phyloP scores from a whole-genome alignment of 2,329 filamentous ascomycete species.

The Diplocarpon rosae region DNA sequence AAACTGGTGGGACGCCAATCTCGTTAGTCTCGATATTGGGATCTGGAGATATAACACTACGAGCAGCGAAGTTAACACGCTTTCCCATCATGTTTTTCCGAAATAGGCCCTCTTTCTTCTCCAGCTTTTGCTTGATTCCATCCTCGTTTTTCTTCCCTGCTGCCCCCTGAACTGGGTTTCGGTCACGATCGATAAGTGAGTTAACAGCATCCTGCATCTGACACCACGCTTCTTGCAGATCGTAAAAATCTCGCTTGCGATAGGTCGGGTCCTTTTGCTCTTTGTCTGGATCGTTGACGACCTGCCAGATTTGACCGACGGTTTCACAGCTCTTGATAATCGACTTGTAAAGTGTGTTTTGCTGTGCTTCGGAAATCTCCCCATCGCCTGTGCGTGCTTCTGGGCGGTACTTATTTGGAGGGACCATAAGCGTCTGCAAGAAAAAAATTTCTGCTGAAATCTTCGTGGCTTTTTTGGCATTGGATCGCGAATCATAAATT shows the following conservation, averaged over 20 bases:
- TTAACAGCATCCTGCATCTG: conserved; percentile 85
- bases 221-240: conserved; percentile 73
- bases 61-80: conserved; percentile 94
- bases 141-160: conserved; percentile 74
- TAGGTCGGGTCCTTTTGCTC: conserved; percentile 14
- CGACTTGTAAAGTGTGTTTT: conserved; percentile 78
- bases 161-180: conserved; percentile 69
- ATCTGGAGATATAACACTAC: conserved; percentile 95
- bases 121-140: conserved; percentile 93
- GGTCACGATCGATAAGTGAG: conserved; percentile 79
- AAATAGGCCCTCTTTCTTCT: conserved; percentile 98
- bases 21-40: conserved; percentile 99
- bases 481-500: conserved; percentile 65
- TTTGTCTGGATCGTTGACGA: conserved; percentile 36
- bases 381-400: conserved; percentile 72
- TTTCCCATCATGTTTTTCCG: conserved; percentile 99
- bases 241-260: conserved; percentile 53
- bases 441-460: conserved; percentile 91
- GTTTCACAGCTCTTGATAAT: conserved; percentile 67
- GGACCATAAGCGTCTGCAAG: conserved; percentile 72
- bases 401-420: conserved; percentile 84
- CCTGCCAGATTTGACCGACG: conserved; percentile 63
- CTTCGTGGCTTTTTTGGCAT: conserved; percentile 42
- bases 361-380: conserved; percentile 75
- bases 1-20: conserved; percentile 96